Base-by-base conservation (phyloP, 805 yeast genomes). In the Pichia manshurica region DNA sequence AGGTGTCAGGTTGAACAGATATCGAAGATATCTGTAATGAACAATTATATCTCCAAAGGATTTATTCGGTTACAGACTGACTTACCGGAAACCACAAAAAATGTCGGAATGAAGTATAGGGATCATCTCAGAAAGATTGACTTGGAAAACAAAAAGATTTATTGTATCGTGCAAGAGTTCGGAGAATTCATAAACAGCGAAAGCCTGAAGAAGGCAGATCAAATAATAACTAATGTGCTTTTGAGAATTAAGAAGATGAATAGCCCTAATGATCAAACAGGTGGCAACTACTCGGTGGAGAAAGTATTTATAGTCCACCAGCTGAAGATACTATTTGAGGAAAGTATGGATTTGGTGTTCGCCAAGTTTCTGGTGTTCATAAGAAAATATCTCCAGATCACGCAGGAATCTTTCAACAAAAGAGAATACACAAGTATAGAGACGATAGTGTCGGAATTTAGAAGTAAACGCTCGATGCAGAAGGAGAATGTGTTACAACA, bases 121-220 rank as follows among this genome's bases (percentile, higher is more conserved):
- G 21, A 32, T 5, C 19, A 33, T n/a, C n/a, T 45, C 15, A 13
- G 9, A 3, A 6, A 58, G 32, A 44, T 47, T 8, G 47, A 48
- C 8, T 21, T 34, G 5, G 56, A 59, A 48, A 55, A 55, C 23
- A 46, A 51, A 19, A 36, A 40, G 17, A 41, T 56, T 9, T 49
- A 54, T 16, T 43, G 49, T 1, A 10, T 47, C 10, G 22, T 47
- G 5, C 22, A 39, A 20, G 16, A 32, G 19, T 43, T 47, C 13
- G 23, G 25, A 6, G 17, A 33, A 22, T 42, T 47, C 21, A 19
- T 38, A 3, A 43, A 28, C 21, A 33, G 39, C 23, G 42, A 37
- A 20, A 42, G 20, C n/a, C 29, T 38, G 21, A 36, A 39, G 22
- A 16, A 23, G 7, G 32, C 36, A 5, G 43, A 47, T 2, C 4